Conservation (phyloP, 2,329 filamentous ascomycete species). For the Stachybotrys chartarum region DNA sequence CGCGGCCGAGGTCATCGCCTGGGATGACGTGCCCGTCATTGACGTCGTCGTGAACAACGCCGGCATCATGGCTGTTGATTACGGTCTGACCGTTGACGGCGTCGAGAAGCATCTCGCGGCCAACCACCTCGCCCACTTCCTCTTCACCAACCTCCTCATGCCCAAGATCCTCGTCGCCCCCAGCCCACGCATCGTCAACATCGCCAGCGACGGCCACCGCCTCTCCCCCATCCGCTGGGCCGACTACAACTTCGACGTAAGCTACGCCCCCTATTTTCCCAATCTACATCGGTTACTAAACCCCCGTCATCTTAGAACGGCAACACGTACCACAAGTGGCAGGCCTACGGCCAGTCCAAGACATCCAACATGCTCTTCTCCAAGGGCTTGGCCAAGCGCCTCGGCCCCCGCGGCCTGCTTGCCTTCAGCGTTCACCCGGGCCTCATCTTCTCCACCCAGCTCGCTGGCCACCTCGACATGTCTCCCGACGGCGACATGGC, state of each 20-base stretch:
- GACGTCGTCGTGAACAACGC: constrained; percentile 37
- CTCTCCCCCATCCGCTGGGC: constrained; percentile 21
- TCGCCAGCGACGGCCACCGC: constrained; percentile 26
- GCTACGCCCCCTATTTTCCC: neutral
- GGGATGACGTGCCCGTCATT: constrained; percentile 23
- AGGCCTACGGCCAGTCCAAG: constrained; percentile 30
- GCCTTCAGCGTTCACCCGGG: constrained; percentile 28
- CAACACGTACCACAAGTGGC: constrained; percentile 21
- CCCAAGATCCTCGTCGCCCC: constrained; percentile 28
- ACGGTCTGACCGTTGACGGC: constrained; percentile 24
- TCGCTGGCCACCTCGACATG: constrained; percentile 14
- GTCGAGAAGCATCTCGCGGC: constrained; percentile 35
- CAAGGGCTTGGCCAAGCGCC: constrained; percentile 20
- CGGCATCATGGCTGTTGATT: constrained; percentile 30
- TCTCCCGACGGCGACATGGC: constrained; percentile 3
- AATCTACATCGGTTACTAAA: neutral
- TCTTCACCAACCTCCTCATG: constrained; percentile 38
- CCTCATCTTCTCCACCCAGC: constrained; percentile 13
- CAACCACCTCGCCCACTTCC: constrained; percentile 39
- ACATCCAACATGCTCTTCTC: constrained; percentile 28
- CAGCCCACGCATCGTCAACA: constrained; percentile 30
- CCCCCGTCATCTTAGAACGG: constrained; percentile 12
- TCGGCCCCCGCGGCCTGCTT: constrained; percentile 18
- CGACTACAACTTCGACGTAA: constrained; percentile 23
- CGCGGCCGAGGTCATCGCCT: constrained; percentile 24